These are phyloP conservation scores for Blastobotrys parvus DNA, from an alignment of 805 yeast species.

Conservation along the genomic window DNA sequence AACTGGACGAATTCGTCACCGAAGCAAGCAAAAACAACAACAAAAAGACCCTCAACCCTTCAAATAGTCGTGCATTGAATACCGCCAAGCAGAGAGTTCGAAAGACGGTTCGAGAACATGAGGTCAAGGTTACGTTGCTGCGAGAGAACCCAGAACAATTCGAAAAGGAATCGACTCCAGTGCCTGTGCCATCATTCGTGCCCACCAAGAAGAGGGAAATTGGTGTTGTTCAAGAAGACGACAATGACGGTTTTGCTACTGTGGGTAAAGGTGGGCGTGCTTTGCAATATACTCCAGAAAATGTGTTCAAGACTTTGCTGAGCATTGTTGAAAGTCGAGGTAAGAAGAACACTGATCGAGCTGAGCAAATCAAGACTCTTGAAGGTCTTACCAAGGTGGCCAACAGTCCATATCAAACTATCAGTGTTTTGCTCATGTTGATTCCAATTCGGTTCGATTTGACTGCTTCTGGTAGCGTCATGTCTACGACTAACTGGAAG, in stretches of 20 bases:
- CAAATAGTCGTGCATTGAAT: conserved; percentile 78
- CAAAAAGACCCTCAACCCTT: conserved; percentile 68
- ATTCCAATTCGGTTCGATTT: conserved; percentile 86
- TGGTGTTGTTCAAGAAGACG: conserved; percentile 27
- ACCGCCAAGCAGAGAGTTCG: conserved; percentile 80
- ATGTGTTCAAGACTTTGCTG: conserved; percentile 65
- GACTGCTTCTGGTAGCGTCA: conserved; percentile 53
- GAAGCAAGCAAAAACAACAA: conserved; percentile 46
- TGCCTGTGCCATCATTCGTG: conserved; percentile 13
- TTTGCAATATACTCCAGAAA: conserved; percentile 31
- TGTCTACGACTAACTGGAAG: conserved; percentile 80
- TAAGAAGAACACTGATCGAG: conserved; percentile 82
- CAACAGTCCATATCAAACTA: conserved; percentile 62
- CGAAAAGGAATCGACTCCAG: conserved; percentile 35
- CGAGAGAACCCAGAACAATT: conserved; percentile 68
- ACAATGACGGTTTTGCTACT: conserved; percentile 30
- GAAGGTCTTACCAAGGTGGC: conserved; percentile 49
- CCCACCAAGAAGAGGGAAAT: conserved; percentile 27
- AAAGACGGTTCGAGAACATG: conserved; percentile 67
- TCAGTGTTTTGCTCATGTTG: conserved; percentile 68
- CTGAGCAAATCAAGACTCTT: conserved; percentile 64
- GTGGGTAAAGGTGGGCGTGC: conserved; percentile 34
- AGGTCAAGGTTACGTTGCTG: conserved; percentile 48
- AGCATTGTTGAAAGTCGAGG: conserved; percentile 84
- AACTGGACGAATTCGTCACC: conserved; percentile 59